A percentile compares a stretch with the other conserved stretches of the same genome.
Conservation (phyloP, 768 basidiomycete species). For the Dioszegia crocea region DNA sequence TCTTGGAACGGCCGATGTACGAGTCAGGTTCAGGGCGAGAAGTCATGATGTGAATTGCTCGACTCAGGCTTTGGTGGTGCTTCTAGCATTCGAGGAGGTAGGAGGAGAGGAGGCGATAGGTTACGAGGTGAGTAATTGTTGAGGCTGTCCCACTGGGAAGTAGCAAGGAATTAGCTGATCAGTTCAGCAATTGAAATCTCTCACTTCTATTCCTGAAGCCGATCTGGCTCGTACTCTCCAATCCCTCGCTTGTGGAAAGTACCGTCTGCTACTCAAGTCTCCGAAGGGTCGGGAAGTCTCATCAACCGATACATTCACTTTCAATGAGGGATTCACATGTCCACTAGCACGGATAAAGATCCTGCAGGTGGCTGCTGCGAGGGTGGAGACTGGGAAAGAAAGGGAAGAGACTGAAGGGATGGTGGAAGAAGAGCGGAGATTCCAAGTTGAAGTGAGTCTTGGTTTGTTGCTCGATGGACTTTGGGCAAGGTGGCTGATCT, state of each 20-base stretch:
- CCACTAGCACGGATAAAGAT: slow-evolving; percentile 88
- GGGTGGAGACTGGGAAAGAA: slow-evolving; percentile 80
- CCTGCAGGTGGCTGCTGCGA: slow-evolving; percentile 72
- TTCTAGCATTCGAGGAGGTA: slow-evolving; percentile 77
- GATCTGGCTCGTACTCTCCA: slow-evolving; percentile 92
- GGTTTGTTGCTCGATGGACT: neutral
- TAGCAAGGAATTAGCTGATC: neutral
- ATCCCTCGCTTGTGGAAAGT: slow-evolving; percentile 91
- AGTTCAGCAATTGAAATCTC: slow-evolving; percentile 71
- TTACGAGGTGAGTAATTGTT: slow-evolving; percentile 61
- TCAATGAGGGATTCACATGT: slow-evolving; percentile 77
- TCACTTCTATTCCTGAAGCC: slow-evolving; percentile 66
- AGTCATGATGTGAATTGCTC: slow-evolving; percentile 89
- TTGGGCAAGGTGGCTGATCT: neutral
- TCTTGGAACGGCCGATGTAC: slow-evolving; percentile 84
- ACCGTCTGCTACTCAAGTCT: slow-evolving; percentile 83
- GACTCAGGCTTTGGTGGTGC: slow-evolving; percentile 78
- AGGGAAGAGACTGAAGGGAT: slow-evolving; percentile 82
- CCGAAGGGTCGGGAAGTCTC: slow-evolving; percentile 81
- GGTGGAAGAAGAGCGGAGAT: slow-evolving; percentile 84
- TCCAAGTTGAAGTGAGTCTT: slow-evolving; percentile 75
- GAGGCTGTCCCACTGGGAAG: neutral
- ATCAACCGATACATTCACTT: slow-evolving; percentile 74
- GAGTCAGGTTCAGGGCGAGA: slow-evolving; percentile 69
- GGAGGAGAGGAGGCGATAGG: slow-evolving; percentile 65